Percentiles rank a stretch among this genome's conserved stretches.
phyloP scores from a whole-genome alignment of 805 yeast species.

The Candida odintsovae region DNA sequence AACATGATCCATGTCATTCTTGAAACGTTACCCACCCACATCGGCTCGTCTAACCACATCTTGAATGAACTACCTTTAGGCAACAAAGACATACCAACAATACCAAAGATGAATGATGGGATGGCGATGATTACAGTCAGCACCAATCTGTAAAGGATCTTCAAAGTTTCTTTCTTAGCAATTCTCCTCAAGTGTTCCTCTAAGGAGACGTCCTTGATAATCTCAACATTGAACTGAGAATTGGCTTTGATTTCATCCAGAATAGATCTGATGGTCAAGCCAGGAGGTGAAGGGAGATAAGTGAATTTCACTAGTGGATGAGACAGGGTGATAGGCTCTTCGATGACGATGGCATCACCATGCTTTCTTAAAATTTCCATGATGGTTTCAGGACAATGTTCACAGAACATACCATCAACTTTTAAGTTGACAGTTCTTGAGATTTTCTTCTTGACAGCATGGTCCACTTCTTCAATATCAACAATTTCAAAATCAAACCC shows the following conservation, averaged over 20 bases:
- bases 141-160: conserved; percentile 40
- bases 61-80: conserved; percentile 36
- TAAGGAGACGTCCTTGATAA: conserved; percentile 49
- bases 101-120: conserved; percentile 63
- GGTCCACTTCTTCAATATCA: conserved; percentile 37
- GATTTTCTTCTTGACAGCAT: conserved; percentile 39
- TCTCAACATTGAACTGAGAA: conserved; percentile 41
- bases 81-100: conserved; percentile 62
- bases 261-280: conserved; percentile 50
- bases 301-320: conserved; percentile 59
- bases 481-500: conserved; percentile 58
- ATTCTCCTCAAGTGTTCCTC: conserved; percentile 57
- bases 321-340: conserved; percentile 47
- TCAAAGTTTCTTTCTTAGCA: conserved; percentile 41
- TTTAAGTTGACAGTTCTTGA: conserved; percentile 53
- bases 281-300: conserved; percentile 53
- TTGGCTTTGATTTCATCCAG: conserved; percentile 42
- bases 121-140: conserved; percentile 51
- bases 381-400: conserved; percentile 58
- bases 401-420: conserved; percentile 65
- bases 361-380: conserved; percentile 41
- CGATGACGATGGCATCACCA: conserved; percentile 53
- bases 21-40: conserved; percentile 58
- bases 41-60: conserved; percentile 52
- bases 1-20: conserved; percentile 63